Evolutionary conservation across 768 basidiomycete genomes (phyloP).

Genomic region (Pleurotus pulmonarius): DNA sequence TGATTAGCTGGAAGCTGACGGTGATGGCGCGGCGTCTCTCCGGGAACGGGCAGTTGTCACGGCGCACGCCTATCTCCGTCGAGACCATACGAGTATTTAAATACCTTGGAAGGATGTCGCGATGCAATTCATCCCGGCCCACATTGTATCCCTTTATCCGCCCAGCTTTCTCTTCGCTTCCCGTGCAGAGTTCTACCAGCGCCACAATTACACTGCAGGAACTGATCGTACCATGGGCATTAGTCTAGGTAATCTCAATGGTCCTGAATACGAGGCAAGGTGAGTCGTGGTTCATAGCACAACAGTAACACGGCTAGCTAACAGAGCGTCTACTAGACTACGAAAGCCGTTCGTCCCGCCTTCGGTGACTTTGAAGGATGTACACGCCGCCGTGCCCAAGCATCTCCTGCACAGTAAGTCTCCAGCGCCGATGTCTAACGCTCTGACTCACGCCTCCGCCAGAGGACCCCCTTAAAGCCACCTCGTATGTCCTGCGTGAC

Average conservation of each 20-base stretch:
- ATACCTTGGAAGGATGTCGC: no score
- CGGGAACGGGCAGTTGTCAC: no score
- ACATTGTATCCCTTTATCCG: no score
- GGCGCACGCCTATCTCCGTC: no score
- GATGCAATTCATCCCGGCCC: no score
- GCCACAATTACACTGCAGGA: no score
- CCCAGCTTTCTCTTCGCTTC: no score
- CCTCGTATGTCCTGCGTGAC: slow-evolving; percentile 42
- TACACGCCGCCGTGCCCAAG: slow-evolving; percentile 55
- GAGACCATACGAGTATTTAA: no score
- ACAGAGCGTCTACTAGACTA: slow-evolving; percentile 22
- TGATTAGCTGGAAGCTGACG: no score
- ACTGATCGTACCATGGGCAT: not conserved
- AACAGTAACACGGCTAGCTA: not conserved
- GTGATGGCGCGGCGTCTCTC: no score
- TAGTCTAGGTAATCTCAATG: slow-evolving; percentile 23
- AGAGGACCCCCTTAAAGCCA: slow-evolving; percentile 36
- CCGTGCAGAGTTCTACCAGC: no score
- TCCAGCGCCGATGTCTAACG: not conserved
- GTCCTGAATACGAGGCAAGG: slow-evolving; percentile 39
- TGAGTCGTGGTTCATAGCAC: slow-evolving; percentile 11
- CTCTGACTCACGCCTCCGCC: not conserved
- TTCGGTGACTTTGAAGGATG: slow-evolving; percentile 44
- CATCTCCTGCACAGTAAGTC: slow-evolving; percentile 39
- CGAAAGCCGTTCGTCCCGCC: slow-evolving; percentile 46